Evolutionary conservation across 345 rosid species (phyloP).

Genomic region (Boechera divaricarpa): DNA sequence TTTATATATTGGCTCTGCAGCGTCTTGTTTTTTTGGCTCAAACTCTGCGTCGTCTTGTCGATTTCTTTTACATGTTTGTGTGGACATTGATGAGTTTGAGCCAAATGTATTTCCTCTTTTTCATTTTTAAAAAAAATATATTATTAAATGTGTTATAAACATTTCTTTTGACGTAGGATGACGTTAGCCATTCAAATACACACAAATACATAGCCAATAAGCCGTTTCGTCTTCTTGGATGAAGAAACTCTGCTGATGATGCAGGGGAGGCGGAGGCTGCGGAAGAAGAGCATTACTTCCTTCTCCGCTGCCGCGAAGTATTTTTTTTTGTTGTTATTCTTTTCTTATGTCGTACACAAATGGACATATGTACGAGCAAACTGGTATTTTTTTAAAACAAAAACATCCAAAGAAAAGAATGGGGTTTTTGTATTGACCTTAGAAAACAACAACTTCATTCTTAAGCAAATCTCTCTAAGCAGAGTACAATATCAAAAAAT

Average conservation of each 20-base stretch:
- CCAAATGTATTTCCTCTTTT: not conserved
- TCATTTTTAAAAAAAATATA: not conserved
- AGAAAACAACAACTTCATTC: not conserved
- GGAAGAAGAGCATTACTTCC: not conserved
- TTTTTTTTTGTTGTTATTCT: not conserved
- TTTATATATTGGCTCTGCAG: not conserved
- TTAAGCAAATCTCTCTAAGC: not conserved
- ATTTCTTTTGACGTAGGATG: not conserved
- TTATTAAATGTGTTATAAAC: no score
- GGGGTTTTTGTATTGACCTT: not conserved
- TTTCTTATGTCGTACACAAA: not conserved
- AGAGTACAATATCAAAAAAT: not conserved
- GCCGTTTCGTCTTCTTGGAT: slow-evolving; percentile 83
- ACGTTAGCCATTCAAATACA: no score
- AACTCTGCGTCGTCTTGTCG: not conserved
- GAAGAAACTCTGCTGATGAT: slow-evolving; percentile 52
- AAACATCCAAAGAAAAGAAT: not conserved
- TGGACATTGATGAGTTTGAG: not conserved
- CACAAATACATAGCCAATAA: slow-evolving; percentile 52
- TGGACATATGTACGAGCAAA: not conserved
- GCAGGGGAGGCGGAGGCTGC: slow-evolving; percentile 13
- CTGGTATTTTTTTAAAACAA: not conserved
- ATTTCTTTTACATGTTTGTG: not conserved
- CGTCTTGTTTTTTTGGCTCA: not conserved
- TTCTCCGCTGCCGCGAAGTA: slow-evolving; percentile 41